phyloP scores from a whole-genome alignment of 352 stramenopile species.

The Pythium aphanidermatum region DNA sequence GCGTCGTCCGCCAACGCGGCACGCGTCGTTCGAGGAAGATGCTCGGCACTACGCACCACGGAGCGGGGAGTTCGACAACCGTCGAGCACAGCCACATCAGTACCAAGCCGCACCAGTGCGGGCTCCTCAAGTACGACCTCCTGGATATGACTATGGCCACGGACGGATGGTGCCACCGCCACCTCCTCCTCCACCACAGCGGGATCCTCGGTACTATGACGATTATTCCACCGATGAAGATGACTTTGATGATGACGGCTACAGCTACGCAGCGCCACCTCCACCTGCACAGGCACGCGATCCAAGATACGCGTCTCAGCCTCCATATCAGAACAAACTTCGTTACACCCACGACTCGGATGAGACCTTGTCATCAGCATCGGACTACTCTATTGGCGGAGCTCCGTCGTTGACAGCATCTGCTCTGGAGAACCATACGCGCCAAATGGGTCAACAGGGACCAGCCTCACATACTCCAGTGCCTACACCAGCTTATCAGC shows the following conservation, averaged over 20 bases:
- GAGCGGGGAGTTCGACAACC: no score
- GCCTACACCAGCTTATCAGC: no score
- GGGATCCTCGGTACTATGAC: conserved; percentile 6
- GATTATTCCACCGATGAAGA: conserved; percentile 6
- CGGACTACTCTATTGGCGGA: no score
- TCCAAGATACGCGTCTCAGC: neutral
- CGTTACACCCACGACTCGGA: neutral
- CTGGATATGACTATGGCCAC: neutral
- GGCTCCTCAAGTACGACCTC: neutral
- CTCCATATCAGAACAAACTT: neutral
- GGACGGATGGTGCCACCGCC: neutral
- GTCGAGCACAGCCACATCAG: no score
- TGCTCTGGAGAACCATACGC: no score
- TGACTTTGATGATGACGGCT: neutral
- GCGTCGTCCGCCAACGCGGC: no score
- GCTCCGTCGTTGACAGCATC: no score
- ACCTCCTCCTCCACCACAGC: neutral
- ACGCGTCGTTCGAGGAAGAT: no score
- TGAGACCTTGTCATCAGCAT: no score
- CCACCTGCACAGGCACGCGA: neutral
- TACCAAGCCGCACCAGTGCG: conserved; percentile 12
- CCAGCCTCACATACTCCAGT: no score
- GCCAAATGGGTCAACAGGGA: no score
- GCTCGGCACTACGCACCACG: no score
- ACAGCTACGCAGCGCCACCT: neutral